A percentile compares a stretch with the other conserved stretches of the same genome.
Evolutionary conservation across 257 asterid genomes (phyloP).

Genomic region (Solanum ahanhuiri): DNA sequence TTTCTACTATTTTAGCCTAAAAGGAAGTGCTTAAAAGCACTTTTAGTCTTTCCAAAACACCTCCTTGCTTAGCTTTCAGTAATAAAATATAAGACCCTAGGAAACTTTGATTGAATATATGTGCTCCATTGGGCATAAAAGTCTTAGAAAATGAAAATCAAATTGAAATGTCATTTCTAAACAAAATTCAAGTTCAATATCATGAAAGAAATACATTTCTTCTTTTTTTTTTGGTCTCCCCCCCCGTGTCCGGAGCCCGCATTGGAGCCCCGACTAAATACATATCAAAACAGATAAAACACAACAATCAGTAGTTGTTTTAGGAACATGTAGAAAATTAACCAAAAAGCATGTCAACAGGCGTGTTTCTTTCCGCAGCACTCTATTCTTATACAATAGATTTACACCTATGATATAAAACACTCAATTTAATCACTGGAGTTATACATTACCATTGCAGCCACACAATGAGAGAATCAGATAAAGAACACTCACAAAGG

Average conservation of each 20-base stretch:
- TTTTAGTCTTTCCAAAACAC: too few relatives aligned
- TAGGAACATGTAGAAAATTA: not conserved
- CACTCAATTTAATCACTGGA: not conserved
- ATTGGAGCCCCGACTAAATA: not conserved
- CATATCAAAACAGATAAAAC: not conserved
- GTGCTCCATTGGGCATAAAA: not conserved
- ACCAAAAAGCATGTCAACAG: not conserved
- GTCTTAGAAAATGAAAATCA: not conserved
- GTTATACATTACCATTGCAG: not conserved
- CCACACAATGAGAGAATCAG: not conserved
- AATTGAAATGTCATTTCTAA: not conserved
- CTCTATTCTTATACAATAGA: not conserved
- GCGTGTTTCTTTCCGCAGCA: not conserved
- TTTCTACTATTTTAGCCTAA: too few relatives aligned
- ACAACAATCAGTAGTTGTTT: not conserved
- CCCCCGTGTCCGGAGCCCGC: too few relatives aligned
- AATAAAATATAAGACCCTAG: not conserved
- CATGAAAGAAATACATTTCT: too few relatives aligned
- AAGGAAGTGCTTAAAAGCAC: too few relatives aligned
- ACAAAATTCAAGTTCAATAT: not conserved
- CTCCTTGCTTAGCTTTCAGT: not conserved
- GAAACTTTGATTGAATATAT: not conserved
- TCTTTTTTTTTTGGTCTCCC: too few relatives aligned
- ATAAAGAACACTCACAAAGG: conserved; percentile 41
- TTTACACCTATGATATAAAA: not conserved